A percentile compares a stretch with the other conserved stretches of the same genome.
These are phyloP conservation scores for Trypanosoma brucei DNA, from an alignment of 208 protist genomes.

Conservation along the genomic window DNA sequence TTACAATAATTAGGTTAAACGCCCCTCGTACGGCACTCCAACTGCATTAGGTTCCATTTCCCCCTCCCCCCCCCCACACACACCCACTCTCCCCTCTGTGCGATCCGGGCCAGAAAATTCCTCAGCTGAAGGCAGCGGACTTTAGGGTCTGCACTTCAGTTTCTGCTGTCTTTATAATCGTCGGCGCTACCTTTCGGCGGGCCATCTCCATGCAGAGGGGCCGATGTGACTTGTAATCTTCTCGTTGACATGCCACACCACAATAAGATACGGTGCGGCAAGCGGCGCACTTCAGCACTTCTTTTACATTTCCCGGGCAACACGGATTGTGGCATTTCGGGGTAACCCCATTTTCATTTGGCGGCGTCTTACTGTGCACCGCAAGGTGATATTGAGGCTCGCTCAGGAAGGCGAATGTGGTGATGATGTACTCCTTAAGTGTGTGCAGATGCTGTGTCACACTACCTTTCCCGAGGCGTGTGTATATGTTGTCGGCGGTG, in stretches of 20 bases:
- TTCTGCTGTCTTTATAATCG: conserved; percentile 22
- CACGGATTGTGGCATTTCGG: conserved; percentile 46
- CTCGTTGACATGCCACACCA: conserved; percentile 62
- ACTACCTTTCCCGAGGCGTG: conserved; percentile 28
- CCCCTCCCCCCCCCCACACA: no score
- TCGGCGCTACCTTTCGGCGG: conserved; percentile 34
- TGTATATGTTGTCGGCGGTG: conserved; percentile 39
- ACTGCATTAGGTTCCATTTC: no score
- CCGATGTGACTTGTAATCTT: conserved; percentile 76
- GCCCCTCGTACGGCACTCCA: no score
- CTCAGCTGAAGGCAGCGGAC: conserved; percentile 12
- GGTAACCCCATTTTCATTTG: conserved; percentile 6
- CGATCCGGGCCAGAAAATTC: conserved; percentile 1
- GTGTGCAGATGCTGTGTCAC: conserved; percentile 45
- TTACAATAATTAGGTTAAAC: no score
- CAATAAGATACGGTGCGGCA: conserved; percentile 82
- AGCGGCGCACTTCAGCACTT: conserved; percentile 77
- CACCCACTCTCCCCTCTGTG: no score
- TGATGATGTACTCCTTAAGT: conserved; percentile 36
- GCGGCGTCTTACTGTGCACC: conserved; percentile 39
- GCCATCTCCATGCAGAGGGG: conserved; percentile 70
- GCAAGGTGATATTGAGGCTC: conserved; percentile 63
- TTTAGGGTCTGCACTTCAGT: conserved; percentile 26
- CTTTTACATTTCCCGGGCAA: conserved; percentile 49
- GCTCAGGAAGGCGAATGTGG: conserved; percentile 43